These are phyloP conservation scores for Daldinia bambusicola DNA, from an alignment of 495 filamentous ascomycete genomes.

Conservation along the genomic window DNA sequence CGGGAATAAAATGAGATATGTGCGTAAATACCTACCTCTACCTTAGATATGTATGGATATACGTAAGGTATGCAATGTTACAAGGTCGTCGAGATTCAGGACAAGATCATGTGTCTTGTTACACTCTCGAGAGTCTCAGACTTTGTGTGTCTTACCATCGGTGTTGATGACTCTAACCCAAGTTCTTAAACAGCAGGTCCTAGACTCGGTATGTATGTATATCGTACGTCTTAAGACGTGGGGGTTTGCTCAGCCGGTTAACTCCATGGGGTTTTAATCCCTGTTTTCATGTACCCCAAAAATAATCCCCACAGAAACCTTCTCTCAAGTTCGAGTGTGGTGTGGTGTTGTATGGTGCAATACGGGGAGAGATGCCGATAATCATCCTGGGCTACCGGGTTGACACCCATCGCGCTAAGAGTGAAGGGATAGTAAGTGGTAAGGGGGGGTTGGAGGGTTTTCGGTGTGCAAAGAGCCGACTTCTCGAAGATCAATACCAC, in stretches of 20 bases:
- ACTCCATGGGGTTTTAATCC: constrained; percentile 46
- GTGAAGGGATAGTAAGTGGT: constrained; percentile 10
- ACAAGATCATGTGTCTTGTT: constrained; percentile 33
- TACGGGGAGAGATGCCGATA: constrained; percentile 27
- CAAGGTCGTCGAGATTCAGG: not conserved
- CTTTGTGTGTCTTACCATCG: constrained; percentile 36
- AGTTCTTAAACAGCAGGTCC: constrained; percentile 30
- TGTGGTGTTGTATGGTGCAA: not conserved
- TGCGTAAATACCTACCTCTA: not conserved
- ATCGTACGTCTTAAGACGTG: constrained; percentile 11
- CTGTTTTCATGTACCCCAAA: constrained; percentile 40
- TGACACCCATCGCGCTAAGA: constrained; percentile 15
- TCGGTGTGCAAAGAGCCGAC: constrained; percentile 38
- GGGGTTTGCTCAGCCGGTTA: constrained; percentile 33
- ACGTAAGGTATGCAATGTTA: constrained; percentile 7
- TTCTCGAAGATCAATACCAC: not conserved
- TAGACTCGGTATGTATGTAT: constrained; percentile 15
- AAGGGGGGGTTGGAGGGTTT: constrained; percentile 1
- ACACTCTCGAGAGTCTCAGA: constrained; percentile 30
- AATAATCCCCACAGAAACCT: constrained; percentile 31
- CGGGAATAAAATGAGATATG: constrained; percentile 42
- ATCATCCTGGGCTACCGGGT: constrained; percentile 18
- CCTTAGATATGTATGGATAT: not conserved
- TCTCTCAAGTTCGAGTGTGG: constrained; percentile 25
- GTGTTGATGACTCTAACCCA: constrained; percentile 29